Conservation (phyloP, 108 stramenopile species). For the Epipyxis sp. region DNA sequence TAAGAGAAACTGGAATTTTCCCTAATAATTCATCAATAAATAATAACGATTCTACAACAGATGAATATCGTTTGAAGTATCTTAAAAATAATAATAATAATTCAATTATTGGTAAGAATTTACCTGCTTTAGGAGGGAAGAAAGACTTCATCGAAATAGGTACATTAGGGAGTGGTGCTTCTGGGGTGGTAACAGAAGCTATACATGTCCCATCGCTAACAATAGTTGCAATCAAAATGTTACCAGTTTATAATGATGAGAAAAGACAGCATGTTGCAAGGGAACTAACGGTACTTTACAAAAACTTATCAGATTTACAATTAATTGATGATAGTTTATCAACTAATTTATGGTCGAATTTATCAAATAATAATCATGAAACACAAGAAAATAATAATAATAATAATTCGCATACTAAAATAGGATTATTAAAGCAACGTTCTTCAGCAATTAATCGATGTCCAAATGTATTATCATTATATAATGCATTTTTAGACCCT, state of each 20-base stretch:
- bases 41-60: too few relatives aligned
- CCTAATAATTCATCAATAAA: not conserved
- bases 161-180: constrained; percentile 60
- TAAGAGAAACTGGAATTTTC: not conserved
- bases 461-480: constrained; percentile 56
- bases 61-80: too few relatives aligned
- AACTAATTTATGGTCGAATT: not conserved
- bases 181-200: constrained; percentile 58
- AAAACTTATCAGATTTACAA: constrained; percentile 27
- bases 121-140: constrained; percentile 25
- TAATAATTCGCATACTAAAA: not conserved
- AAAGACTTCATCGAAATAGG: constrained; percentile 52
- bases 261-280: constrained; percentile 54
- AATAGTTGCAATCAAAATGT: constrained; percentile 63
- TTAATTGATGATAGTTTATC: not conserved
- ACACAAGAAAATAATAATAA: too few relatives aligned
- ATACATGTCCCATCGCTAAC: constrained; percentile 60
- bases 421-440: not conserved
- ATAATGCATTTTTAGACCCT: constrained; percentile 62
- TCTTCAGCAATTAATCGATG: not conserved
- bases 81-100: too few relatives aligned
- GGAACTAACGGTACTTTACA: constrained; percentile 57
- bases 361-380: not conserved
- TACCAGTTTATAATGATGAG: constrained; percentile 54
- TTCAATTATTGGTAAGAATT: not conserved